Conservation (phyloP, 2,329 filamentous ascomycete genomes). For the Blastomyces parvus region DNA sequence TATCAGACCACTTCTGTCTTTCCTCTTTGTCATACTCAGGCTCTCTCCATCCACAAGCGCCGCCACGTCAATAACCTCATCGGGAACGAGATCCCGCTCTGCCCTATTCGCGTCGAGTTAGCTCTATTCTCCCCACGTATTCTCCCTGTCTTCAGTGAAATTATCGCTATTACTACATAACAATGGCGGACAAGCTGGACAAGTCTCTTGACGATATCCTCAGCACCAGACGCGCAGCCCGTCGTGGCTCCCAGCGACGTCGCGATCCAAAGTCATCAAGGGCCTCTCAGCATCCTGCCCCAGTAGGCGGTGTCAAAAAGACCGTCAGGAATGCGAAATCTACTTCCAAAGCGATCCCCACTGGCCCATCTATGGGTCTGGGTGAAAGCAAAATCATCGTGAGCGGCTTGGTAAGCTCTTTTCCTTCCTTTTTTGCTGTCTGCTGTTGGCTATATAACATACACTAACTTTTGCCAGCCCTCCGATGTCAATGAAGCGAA, state of each 20-base stretch:
- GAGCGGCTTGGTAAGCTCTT: slow-evolving; percentile 79
- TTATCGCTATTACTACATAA: slow-evolving; percentile 3
- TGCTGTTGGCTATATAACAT: slow-evolving; percentile 14
- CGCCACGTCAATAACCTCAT: slow-evolving; percentile 1
- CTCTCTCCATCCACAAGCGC: neutral
- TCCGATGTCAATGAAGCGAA: slow-evolving; percentile 91
- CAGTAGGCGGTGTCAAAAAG: slow-evolving; percentile 82
- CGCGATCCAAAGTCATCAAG: slow-evolving; percentile 23
- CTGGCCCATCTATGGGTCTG: slow-evolving; percentile 51
- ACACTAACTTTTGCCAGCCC: slow-evolving; percentile 57
- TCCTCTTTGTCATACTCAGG: neutral
- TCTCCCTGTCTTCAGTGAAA: neutral
- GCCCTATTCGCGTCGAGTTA: neutral
- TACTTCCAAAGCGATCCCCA: slow-evolving; percentile 47
- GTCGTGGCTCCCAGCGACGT: slow-evolving; percentile 41
- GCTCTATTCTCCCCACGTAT: neutral
- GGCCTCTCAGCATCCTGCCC: slow-evolving; percentile 46
- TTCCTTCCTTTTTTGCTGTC: slow-evolving; percentile 9
- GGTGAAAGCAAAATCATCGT: slow-evolving; percentile 95
- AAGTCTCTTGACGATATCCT: slow-evolving; percentile 97
- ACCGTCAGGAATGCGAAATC: slow-evolving; percentile 45
- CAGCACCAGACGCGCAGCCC: slow-evolving; percentile 55
- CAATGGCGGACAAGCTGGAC: slow-evolving; percentile 91
- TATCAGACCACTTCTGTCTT: neutral
- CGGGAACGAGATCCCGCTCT: neutral